These are phyloP conservation scores for Cryptococcus jaspeensis DNA, from an alignment of 1,284 basidiomycete species.

Conservation along the genomic window DNA sequence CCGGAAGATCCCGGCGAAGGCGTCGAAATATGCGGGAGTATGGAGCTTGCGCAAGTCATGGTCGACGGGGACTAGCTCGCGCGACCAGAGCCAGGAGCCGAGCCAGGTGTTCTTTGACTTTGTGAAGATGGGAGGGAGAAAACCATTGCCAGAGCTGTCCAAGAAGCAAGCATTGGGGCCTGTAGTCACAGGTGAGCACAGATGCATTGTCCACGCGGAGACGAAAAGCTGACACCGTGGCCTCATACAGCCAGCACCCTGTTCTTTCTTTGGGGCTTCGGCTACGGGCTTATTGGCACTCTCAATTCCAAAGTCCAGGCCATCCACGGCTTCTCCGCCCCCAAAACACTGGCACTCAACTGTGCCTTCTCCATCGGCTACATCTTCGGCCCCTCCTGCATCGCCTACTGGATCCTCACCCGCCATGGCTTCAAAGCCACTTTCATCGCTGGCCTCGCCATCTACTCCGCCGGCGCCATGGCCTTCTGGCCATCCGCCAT, in stretches of 20 bases:
- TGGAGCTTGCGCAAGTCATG: background rate
- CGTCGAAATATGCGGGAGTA: background rate
- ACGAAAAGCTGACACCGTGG: background rate
- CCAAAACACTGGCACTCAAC: constrained; percentile 34
- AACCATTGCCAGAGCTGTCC: constrained; percentile 41
- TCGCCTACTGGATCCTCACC: constrained; percentile 42
- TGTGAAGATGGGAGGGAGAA: constrained; percentile 43
- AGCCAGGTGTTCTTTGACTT: constrained; percentile 47
- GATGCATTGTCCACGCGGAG: background rate
- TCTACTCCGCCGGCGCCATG: constrained; percentile 46
- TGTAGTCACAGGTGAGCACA: constrained; percentile 36
- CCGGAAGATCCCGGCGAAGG: background rate
- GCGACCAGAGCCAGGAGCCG: constrained; percentile 26
- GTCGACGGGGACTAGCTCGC: background rate
- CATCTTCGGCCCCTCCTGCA: constrained; percentile 32
- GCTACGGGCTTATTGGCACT: constrained; percentile 47
- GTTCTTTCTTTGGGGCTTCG: constrained; percentile 51
- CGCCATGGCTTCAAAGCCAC: constrained; percentile 47
- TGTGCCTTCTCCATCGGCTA: constrained; percentile 48
- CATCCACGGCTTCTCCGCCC: constrained; percentile 28
- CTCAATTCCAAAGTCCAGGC: constrained; percentile 40
- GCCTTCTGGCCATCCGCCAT: constrained; percentile 50
- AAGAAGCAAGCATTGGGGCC: constrained; percentile 45
- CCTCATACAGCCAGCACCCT: constrained; percentile 36
- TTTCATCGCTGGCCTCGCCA: constrained; percentile 46